Base-by-base conservation (phyloP, 768 basidiomycete species). In the Mycena belliarum region DNA sequence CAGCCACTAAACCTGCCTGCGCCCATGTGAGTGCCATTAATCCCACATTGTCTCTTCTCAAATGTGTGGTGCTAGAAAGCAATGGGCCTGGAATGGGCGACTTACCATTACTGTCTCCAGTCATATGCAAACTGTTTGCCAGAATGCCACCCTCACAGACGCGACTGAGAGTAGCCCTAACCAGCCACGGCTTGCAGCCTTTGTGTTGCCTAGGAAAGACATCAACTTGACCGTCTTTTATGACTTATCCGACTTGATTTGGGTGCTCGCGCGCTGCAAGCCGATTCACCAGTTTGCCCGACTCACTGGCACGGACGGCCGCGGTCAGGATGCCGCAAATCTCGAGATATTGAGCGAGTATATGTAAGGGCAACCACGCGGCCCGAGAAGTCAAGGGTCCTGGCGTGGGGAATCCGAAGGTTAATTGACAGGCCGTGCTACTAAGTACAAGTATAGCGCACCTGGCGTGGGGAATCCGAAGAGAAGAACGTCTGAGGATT, bases 201-300 rank as follows among this genome's bases (percentile, higher is more conserved):
- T 54, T 16, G 23, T 60, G 12, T 21, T 21, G 1, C 26, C 52
- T 26, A 15, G 7, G 4, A 23, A 35, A 16, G 48, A 44, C 15
- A 48, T 60, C 33, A 10, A 55, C 8, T n/a, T 60, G 6, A 1
- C 32, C 3, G 21, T 12, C 1, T 38, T 38, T 0, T 55, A 44
- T 23, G 52, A 55, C 3, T 16, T 41, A 6, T 15, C 29, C n/a
- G 59, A 60, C 14, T 12, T 60, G 0, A 1, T 40, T 3, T n/a
- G 38, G n/a, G 41, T 49, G 10, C 35, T 60, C 2, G 20, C 37
- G 10, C 18, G 3, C 5, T 60, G 24, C 59, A 20, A 49, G 15
- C 37, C 48, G 9, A 9, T 48, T 11, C 59, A 55, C 12, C 59
- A 60, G 43, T 60, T 46, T 6, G 59, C 59, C 20, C 52, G 48